These are phyloP conservation scores for Chytridiales sp. DNA, from an alignment of 371 early-diverging fungal species.

Conservation along the genomic window DNA sequence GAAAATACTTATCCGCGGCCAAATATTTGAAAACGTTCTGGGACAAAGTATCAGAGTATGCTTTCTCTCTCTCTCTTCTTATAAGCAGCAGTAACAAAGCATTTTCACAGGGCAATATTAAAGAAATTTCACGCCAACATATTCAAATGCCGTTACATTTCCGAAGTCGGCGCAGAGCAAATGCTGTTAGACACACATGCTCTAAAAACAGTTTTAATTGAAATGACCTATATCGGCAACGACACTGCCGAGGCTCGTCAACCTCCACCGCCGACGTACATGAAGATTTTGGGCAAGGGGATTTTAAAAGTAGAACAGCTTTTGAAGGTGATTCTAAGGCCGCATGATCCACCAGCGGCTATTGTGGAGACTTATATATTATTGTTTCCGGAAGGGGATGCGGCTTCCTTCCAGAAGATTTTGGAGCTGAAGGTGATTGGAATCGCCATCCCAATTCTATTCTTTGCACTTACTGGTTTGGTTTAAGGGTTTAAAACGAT, in stretches of 20 bases:
- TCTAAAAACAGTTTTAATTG: constrained; percentile 72
- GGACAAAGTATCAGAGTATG: constrained; percentile 88
- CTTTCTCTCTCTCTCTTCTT: constrained; percentile 3
- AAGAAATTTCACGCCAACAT: constrained; percentile 61
- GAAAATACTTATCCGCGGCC: constrained; percentile 62
- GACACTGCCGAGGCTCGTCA: constrained; percentile 37
- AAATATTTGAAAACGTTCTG: constrained; percentile 82
- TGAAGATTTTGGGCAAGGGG: constrained; percentile 77
- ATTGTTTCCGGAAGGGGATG: constrained; percentile 70
- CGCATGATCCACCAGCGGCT: constrained; percentile 77
- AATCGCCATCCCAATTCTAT: neutral
- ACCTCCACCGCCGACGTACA: constrained; percentile 65
- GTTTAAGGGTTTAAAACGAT: constrained; percentile 38
- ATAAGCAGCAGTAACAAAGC: too few relatives aligned
- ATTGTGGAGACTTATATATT: constrained; percentile 85
- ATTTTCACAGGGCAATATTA: constrained; percentile 57
- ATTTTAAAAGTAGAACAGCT: constrained; percentile 78
- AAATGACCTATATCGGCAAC: constrained; percentile 64
- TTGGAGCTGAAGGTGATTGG: constrained; percentile 76
- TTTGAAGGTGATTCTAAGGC: constrained; percentile 86
- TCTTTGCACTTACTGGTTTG: neutral
- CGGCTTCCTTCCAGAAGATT: constrained; percentile 67
- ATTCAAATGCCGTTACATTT: constrained; percentile 73
- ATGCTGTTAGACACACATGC: constrained; percentile 91
- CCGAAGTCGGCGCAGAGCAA: constrained; percentile 87